phyloP scores from a whole-genome alignment of 192 early-diverging fungal species.

The Spizellomyces sp. region DNA sequence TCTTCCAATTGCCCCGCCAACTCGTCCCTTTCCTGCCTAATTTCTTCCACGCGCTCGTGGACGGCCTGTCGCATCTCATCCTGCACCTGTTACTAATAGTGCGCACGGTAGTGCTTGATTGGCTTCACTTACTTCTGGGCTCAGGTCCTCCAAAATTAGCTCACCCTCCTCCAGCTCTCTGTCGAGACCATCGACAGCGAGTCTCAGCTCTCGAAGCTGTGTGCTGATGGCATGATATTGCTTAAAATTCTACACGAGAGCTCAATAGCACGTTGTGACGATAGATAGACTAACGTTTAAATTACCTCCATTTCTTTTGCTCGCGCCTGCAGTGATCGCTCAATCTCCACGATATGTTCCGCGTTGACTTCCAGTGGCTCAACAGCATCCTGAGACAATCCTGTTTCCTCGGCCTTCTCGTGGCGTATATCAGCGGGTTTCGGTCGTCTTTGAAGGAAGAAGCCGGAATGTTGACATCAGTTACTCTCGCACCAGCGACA shows the following conservation, averaged over 20 bases:
- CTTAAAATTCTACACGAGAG: constrained; percentile 21
- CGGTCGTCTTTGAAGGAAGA: too few relatives aligned
- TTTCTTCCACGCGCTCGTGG: constrained; percentile 2
- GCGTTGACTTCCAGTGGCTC: background rate
- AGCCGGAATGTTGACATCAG: too few relatives aligned
- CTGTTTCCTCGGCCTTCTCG: background rate
- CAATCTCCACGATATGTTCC: background rate
- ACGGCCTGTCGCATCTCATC: constrained; percentile 21
- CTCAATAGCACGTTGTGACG: background rate
- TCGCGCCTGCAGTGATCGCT: background rate
- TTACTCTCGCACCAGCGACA: too few relatives aligned
- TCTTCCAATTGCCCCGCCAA: constrained; percentile 6
- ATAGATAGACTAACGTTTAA: background rate
- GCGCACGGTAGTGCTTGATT: background rate
- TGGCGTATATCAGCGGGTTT: background rate
- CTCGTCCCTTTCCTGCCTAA: constrained; percentile 13
- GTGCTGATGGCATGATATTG: constrained; percentile 32
- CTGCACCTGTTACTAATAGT: background rate
- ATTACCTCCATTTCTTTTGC: constrained; percentile 25
- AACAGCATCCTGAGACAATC: background rate
- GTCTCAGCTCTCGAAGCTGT: constrained; percentile 31
- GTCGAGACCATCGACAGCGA: constrained; percentile 16
- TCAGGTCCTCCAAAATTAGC: constrained; percentile 16
- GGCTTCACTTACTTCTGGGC: background rate
- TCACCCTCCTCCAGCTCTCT: constrained; percentile 24